Percentiles rank a stretch among this genome's conserved stretches.
Conservation (phyloP, 495 filamentous ascomycete species). For the Penicillium daleae region DNA sequence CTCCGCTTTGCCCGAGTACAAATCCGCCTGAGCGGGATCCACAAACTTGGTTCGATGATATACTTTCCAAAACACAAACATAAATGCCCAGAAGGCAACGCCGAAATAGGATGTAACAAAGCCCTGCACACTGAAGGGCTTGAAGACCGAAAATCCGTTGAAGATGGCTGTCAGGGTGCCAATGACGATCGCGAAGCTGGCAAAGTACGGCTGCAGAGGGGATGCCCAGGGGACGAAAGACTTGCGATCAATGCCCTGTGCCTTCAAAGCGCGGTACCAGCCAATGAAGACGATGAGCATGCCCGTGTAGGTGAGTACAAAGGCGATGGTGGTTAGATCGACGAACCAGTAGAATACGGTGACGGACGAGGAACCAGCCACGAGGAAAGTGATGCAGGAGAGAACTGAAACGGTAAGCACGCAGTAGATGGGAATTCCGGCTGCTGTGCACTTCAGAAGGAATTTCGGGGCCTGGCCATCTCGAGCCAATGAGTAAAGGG, state of each 20-base stretch:
- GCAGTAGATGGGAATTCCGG: slow-evolving; percentile 65
- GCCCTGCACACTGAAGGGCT: slow-evolving; percentile 36
- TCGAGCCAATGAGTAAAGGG: slow-evolving; percentile 74
- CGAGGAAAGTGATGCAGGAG: slow-evolving; percentile 66
- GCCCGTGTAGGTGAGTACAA: slow-evolving; percentile 60
- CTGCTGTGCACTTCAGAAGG: slow-evolving; percentile 32
- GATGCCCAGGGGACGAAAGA: slow-evolving; percentile 33
- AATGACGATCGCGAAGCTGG: slow-evolving; percentile 29
- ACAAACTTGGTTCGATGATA: slow-evolving; percentile 37
- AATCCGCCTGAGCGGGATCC: slow-evolving; percentile 28
- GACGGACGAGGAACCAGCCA: slow-evolving; percentile 54
- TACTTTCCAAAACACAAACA: slow-evolving; percentile 40
- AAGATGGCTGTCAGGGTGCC: slow-evolving; percentile 30
- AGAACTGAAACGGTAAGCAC: slow-evolving; percentile 58
- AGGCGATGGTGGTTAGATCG: slow-evolving; percentile 53
- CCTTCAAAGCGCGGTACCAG: slow-evolving; percentile 59
- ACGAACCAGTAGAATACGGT: slow-evolving; percentile 63
- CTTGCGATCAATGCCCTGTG: slow-evolving; percentile 56
- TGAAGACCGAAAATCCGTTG: slow-evolving; percentile 41
- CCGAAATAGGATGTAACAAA: slow-evolving; percentile 42
- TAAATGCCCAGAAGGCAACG: slow-evolving; percentile 35
- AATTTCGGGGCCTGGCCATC: slow-evolving; percentile 66
- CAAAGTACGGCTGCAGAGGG: slow-evolving; percentile 35
- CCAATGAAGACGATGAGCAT: slow-evolving; percentile 57
- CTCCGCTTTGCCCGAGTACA: slow-evolving; percentile 36